Base-by-base conservation (phyloP, 2,329 filamentous ascomycete species). In the Fusarium sp. region DNA sequence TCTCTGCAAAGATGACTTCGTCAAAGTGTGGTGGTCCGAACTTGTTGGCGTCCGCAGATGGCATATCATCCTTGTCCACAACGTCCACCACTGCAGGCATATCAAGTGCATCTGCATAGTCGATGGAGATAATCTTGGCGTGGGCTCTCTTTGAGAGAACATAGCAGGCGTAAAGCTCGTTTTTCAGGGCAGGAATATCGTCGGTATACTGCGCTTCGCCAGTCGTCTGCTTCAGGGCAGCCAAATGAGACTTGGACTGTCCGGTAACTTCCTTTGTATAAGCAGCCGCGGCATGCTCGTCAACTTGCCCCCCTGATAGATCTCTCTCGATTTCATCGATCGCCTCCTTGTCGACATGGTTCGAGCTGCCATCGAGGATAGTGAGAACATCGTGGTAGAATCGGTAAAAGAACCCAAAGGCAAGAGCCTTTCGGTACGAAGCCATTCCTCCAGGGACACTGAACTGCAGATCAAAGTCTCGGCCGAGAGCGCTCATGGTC, bases 381-480 rank as follows among this genome's bases (percentile, higher is more conserved):
- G 90, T 88, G 48, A 98, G 86, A 0, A 96, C 89, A 71, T 98
- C 96, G 79, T 98, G 94, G 80, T 98, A 98, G 83, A 98, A 99
- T 43, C 95, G 92, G 83, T 98, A 98, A 84, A 98, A 98, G 87
- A 99, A 97, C 3, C 95, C 92, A 62, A 98, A 86, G 0, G 97
- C 96, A 10, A 99, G 86, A 1, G 95, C 94, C 81, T 97, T 97
- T 31, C 97, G 89, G 80, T 98, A 99, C 1, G 95, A 97, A 0
- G 97, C 96, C 97, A 99, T 99, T 41, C 97, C 97, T 75, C 97
- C 97, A 0, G 96, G 97, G 1, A 99, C 97, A 63, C 95, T 92
- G 78, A 97, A 98, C 6, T 90, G 88, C 33, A 99, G 87, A 80
- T 97, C 91, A 79, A 99, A 99, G 80, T 98, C 97, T 61, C 90